These are phyloP conservation scores for Chaetothyriales sp. DNA, from an alignment of 2,329 filamentous ascomycete species.

Conservation along the genomic window DNA sequence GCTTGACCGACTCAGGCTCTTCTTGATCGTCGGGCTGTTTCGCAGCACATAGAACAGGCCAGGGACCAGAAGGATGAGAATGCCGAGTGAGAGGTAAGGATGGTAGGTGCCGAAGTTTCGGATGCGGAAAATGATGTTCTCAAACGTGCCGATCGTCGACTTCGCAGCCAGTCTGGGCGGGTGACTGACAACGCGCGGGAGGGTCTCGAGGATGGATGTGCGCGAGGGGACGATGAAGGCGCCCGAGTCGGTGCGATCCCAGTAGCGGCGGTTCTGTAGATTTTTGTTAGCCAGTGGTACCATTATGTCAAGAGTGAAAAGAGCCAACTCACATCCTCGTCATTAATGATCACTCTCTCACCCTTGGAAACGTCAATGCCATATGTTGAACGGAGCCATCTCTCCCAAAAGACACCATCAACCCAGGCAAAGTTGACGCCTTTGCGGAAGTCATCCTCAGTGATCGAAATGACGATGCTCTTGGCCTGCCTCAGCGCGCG, in stretches of 20 bases:
- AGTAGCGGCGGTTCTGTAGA: constrained; percentile 71
- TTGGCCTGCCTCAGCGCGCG: constrained; percentile 76
- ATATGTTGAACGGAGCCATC: constrained; percentile 91
- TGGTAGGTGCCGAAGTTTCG: constrained; percentile 29
- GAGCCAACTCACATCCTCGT: constrained; percentile 65
- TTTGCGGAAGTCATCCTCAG: constrained; percentile 61
- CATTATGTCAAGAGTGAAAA: constrained; percentile 2
- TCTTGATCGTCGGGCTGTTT: constrained; percentile 14
- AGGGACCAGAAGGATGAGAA: constrained; percentile 25
- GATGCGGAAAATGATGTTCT: constrained; percentile 32
- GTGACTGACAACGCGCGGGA: constrained; percentile 35
- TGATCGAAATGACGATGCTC: constrained; percentile 80
- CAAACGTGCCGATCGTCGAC: constrained; percentile 33
- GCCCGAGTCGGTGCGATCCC: constrained; percentile 80
- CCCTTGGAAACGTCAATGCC: constrained; percentile 74
- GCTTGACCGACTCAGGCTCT: constrained; percentile 19
- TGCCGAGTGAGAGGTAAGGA: constrained; percentile 28
- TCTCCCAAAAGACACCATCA: constrained; percentile 91
- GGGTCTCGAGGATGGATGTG: constrained; percentile 77
- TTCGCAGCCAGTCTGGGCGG: constrained; percentile 35
- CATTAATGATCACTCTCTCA: constrained; percentile 88
- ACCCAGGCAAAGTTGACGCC: constrained; percentile 95
- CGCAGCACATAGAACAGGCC: constrained; percentile 22
- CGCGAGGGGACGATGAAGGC: constrained; percentile 80
- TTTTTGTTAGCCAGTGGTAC: constrained; percentile 23